Base-by-base conservation (phyloP, 2,329 filamentous ascomycete species). In the Diplocarpon rosae region DNA sequence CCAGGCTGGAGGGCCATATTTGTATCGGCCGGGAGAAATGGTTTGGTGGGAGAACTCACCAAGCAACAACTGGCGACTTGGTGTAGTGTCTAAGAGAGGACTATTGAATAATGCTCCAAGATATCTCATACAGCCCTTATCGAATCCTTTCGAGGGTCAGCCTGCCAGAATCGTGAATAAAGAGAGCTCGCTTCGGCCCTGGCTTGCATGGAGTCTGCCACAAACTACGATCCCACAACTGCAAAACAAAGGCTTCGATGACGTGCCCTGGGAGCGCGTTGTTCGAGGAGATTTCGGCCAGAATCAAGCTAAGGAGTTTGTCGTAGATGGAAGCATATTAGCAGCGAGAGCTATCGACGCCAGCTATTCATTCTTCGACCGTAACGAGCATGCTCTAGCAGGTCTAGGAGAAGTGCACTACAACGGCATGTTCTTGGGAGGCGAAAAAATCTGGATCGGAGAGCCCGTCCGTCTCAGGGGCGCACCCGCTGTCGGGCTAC, bases 371-470 rank as follows among this genome's bases (percentile, higher is more conserved):
- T 66, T 70, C 2, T 69, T 75, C 45, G 67, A 70, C 39, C 63
- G 59, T n/a, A 59, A 68, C n/a, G 65, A 65, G 35, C 66, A 62
- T 15, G 53, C 59, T 1, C 55, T 65, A 1, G 59, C 61, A 2
- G 57, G 60, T 16, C 57, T 60, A 6, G 65, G 64, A 12, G 66
- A 69, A 37, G 57, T 63, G 3, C 63, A 68, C 43, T 78, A 70
- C 58, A 70, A 71, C 45, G 72, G 71, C 28, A 63, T 78, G 39
- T 78, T 68, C 56, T 58, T 78, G 0, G 75, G 75, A 5, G 73
- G 69, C 1, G 75, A 79, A 54, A 78, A 77, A 58, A 65, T 78
- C 16, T 78, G 73, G 71, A 60, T 69, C 15, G 72, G 74, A n/a
- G 75, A 79, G 37, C 66, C 72, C 1, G 64, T 78, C 12, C 70